Conservation (phyloP, 768 basidiomycete species). For the Hericium coralloides region DNA sequence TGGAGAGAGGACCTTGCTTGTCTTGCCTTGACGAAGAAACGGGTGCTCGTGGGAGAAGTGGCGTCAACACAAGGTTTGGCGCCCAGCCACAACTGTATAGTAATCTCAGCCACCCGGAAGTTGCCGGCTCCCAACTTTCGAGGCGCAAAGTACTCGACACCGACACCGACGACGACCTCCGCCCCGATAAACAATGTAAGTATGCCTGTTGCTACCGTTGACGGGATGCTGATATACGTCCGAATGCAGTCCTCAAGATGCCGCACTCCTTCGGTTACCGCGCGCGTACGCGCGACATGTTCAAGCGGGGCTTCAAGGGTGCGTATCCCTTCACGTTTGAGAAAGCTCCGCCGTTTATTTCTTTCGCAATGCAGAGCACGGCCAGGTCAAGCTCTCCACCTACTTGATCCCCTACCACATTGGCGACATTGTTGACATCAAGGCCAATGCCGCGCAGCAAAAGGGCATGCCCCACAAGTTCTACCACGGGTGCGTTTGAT, state of each 20-base stretch:
- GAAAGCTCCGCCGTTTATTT: background rate
- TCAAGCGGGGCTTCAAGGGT: slow-evolving; percentile 99
- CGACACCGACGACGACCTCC: slow-evolving; percentile 37
- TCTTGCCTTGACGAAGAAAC: background rate
- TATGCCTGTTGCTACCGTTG: slow-evolving; percentile 15
- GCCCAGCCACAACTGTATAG: slow-evolving; percentile 58
- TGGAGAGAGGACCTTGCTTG: background rate
- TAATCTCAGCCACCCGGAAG: slow-evolving; percentile 54
- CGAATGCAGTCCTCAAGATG: slow-evolving; percentile 63
- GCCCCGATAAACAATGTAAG: slow-evolving; percentile 29
- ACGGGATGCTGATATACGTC: background rate
- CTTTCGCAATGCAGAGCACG: slow-evolving; percentile 54
- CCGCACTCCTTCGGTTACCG: slow-evolving; percentile 99
- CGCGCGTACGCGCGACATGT: slow-evolving; percentile 99
- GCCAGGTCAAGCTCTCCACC: slow-evolving; percentile 83
- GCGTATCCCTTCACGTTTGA: slow-evolving; percentile 20
- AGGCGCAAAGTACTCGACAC: slow-evolving; percentile 21
- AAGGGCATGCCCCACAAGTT: slow-evolving; percentile 99
- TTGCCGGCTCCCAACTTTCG: slow-evolving; percentile 30
- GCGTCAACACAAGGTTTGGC: slow-evolving; percentile 26
- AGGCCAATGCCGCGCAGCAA: slow-evolving; percentile 98
- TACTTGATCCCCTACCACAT: slow-evolving; percentile 90
- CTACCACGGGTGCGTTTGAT: slow-evolving; percentile 79
- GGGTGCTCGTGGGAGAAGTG: slow-evolving; percentile 19
- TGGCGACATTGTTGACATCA: slow-evolving; percentile 99